Percentiles rank a stretch among this genome's conserved stretches.
These are phyloP conservation scores for Globisporangium cylindrosporum DNA, from an alignment of 352 stramenopile genomes.

Conservation along the genomic window DNA sequence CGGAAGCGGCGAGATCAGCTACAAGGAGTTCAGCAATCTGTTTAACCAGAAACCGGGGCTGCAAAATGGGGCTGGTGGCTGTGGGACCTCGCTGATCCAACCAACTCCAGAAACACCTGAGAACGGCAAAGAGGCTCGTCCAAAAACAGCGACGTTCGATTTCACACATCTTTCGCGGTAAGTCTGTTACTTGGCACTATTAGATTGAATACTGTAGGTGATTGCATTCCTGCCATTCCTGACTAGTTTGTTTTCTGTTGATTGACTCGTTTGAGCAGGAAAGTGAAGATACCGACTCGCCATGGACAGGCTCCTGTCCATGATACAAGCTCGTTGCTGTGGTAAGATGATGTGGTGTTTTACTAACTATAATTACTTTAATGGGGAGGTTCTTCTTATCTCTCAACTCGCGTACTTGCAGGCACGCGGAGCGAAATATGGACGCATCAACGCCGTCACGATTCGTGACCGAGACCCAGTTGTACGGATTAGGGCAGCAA, in stretches of 20 bases:
- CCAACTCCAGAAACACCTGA: neutral
- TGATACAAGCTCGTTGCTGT: slow-evolving; percentile 36
- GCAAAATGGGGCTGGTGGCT: neutral
- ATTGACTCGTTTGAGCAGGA: slow-evolving; percentile 17
- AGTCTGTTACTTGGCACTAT: too few species aligned
- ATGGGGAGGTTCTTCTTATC: neutral
- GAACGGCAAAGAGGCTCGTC: slow-evolving; percentile 11
- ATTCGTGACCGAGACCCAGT: slow-evolving; percentile 40
- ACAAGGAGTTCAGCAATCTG: slow-evolving; percentile 50
- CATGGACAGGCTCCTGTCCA: slow-evolving; percentile 32
- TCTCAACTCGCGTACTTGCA: neutral
- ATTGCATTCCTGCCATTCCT: too few species aligned
- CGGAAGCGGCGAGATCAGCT: slow-evolving; percentile 54
- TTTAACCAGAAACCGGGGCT: slow-evolving; percentile 17
- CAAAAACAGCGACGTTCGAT: slow-evolving; percentile 31
- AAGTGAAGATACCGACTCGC: slow-evolving; percentile 36
- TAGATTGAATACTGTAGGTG: too few species aligned
- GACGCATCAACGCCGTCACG: neutral
- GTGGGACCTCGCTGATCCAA: neutral
- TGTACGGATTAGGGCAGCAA: slow-evolving; percentile 34
- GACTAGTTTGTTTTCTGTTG: too few species aligned
- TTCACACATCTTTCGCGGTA: slow-evolving; percentile 37
- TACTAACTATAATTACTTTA: neutral
- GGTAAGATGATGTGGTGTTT: slow-evolving; percentile 12
- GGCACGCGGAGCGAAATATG: slow-evolving; percentile 8